Evolutionary conservation across 108 stramenopile genomes (phyloP).

Genomic region (Mayamaea pseudoterrestris): DNA sequence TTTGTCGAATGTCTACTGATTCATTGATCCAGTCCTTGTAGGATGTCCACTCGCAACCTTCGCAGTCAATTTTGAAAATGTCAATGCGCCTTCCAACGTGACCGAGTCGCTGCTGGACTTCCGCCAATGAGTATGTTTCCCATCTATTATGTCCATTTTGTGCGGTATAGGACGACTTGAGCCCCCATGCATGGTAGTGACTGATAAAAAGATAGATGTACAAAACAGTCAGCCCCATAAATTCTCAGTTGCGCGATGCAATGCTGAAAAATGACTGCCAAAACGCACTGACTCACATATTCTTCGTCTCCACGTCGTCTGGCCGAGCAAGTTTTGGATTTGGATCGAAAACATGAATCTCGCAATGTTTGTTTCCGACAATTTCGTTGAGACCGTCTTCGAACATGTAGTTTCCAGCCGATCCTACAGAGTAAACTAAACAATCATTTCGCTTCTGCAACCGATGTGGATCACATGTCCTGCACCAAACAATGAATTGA

Average conservation of each 20-base stretch:
- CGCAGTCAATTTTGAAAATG: conserved; percentile 62
- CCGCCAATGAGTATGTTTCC: conserved; percentile 8
- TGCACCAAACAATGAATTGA: too few species aligned
- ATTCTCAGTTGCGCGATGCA: too few species aligned
- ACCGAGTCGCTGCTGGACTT: conserved; percentile 35
- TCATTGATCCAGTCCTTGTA: conserved; percentile 27
- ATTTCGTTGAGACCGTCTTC: conserved; percentile 24
- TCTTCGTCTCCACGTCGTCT: conserved; percentile 9
- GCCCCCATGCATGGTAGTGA: conserved; percentile 51
- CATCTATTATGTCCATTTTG: background rate
- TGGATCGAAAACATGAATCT: conserved; percentile 53
- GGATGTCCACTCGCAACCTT: conserved; percentile 42
- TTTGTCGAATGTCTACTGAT: conserved; percentile 13
- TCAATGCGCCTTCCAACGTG: conserved; percentile 40
- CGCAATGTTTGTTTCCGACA: conserved; percentile 25
- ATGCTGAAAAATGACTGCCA: too few species aligned
- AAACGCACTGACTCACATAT: too few species aligned
- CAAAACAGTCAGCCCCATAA: too few species aligned
- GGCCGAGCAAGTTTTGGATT: conserved; percentile 17
- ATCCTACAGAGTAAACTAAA: conserved; percentile 44
- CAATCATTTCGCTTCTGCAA: conserved; percentile 7
- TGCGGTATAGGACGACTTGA: conserved; percentile 9
- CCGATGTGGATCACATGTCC: conserved; percentile 3
- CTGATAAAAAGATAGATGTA: too few species aligned
- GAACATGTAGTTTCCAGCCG: conserved; percentile 30